Evolutionary conservation across 23 red algal species (phyloP), one percentile per base, ranked within the genome.

Genomic region (Gracilaria gracilis): DNA sequence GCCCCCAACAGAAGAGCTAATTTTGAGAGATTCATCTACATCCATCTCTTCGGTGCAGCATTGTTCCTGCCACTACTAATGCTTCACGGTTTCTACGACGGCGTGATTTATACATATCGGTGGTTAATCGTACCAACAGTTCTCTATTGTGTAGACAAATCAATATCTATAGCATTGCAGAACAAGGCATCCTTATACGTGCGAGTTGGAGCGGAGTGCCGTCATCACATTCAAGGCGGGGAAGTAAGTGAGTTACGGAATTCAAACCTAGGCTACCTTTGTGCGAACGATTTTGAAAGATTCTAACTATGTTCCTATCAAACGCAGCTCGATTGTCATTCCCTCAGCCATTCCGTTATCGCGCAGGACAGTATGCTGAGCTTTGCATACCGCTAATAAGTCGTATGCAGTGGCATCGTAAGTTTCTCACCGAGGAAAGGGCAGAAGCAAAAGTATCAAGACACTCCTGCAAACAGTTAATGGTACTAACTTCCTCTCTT

Each of bases 351-450:
- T 95, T 95, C 36, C 34, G 48, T 55, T 95, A 95, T 36, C 80
- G 80, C 42, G 83, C 92, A 9, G 92, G 92, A 21, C 92, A 95
- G 39, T 95, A 95, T 44, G 92, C 86, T 9, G 84, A 95, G 46
- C 85, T 95, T 21, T 74, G 84, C 48, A 28, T 95, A 54, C 92
- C 92, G 34, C 31, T 72, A 12, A 89, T 95, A 23, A 89, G 78
- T 38, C 82, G 83, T 54, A 67, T 64, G 25, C 74, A 95, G 74
- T 95, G 86, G 85, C 92, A 95, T 71, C 92, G 82, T 86, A 86
- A 86, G 82, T 86, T 57, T 70, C 16, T 36, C 31, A 9, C 29
- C 14, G 0, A 31, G 19, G 21, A 21, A 77, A 9, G 21, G 5
- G 11, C 24, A 17, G 44, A 12, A 12, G 44, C 12, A 48, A 20